These are phyloP conservation scores for Dunaliella primolecta DNA, from an alignment of 139 green algal genomes.

Conservation along the genomic window DNA sequence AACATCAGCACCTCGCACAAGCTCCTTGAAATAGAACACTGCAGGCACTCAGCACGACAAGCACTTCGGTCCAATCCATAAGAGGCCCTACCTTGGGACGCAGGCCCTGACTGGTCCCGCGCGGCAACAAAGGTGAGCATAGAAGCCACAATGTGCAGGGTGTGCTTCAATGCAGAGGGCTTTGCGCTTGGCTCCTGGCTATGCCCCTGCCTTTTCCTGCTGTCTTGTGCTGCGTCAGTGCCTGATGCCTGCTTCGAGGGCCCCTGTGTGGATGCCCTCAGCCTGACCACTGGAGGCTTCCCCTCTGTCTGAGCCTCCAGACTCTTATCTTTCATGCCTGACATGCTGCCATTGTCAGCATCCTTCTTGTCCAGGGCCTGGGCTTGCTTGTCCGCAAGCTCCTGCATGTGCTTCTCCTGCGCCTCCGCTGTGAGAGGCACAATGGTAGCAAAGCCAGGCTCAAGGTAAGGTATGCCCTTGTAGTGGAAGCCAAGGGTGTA, in stretches of 20 bases:
- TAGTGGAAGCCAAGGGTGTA: constrained; percentile 18
- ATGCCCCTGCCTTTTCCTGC: not conserved
- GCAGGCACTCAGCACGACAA: too few species aligned
- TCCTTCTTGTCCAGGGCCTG: constrained; percentile 17
- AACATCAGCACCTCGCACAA: too few species aligned
- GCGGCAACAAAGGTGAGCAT: not conserved
- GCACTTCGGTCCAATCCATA: too few species aligned
- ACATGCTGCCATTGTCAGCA: not conserved
- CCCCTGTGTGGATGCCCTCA: not conserved
- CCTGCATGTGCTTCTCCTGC: constrained; percentile 8
- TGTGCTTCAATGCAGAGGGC: not conserved
- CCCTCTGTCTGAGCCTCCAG: not conserved
- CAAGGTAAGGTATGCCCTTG: constrained; percentile 27
- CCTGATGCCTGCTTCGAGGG: not conserved
- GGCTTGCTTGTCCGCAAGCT: not conserved
- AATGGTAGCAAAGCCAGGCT: constrained; percentile 47
- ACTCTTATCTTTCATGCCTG: not conserved
- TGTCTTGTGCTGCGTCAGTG: not conserved
- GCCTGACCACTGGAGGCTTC: not conserved
- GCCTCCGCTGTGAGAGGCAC: not conserved
- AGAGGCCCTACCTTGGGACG: not conserved
- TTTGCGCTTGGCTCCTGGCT: not conserved
- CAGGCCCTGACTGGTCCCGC: not conserved
- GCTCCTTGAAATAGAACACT: too few species aligned
- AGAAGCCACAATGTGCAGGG: not conserved